These are phyloP conservation scores for Penicillium cataractarum DNA, from an alignment of 495 filamentous ascomycete species.

Conservation along the genomic window DNA sequence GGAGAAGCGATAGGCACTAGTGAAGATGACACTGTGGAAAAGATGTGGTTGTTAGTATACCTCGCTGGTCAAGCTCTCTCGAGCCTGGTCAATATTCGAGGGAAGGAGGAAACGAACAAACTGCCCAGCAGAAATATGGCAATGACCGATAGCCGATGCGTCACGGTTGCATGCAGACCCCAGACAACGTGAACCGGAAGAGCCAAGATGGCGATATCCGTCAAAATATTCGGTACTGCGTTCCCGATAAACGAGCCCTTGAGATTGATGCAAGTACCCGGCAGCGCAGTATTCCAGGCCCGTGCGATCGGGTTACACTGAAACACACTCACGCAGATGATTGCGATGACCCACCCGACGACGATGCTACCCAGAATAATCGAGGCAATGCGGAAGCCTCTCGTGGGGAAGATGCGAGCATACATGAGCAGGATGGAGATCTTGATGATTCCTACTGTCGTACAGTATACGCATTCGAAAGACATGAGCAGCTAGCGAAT, in stretches of 20 bases:
- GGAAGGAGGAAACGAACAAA: slow-evolving; percentile 15
- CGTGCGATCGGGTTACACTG: slow-evolving; percentile 49
- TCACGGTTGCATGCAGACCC: slow-evolving; percentile 33
- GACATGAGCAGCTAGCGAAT: slow-evolving; percentile 17
- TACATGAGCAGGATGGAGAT: slow-evolving; percentile 49
- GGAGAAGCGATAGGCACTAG: slow-evolving; percentile 10
- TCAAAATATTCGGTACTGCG: slow-evolving; percentile 46
- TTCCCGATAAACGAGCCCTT: slow-evolving; percentile 49
- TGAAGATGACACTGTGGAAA: slow-evolving; percentile 19
- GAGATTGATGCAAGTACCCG: slow-evolving; percentile 48
- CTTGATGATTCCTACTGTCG: slow-evolving; percentile 25
- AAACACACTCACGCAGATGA: slow-evolving; percentile 47
- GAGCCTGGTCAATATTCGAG: neutral
- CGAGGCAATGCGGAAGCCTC: slow-evolving; percentile 39
- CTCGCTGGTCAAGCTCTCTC: neutral
- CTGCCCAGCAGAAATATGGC: slow-evolving; percentile 19
- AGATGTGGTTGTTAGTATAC: neutral
- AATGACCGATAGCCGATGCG: slow-evolving; percentile 20
- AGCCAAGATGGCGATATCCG: slow-evolving; percentile 49
- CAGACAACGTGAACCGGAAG: slow-evolving; percentile 49
- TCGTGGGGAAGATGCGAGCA: slow-evolving; percentile 45
- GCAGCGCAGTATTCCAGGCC: slow-evolving; percentile 40
- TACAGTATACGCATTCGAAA: slow-evolving; percentile 19
- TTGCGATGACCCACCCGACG: slow-evolving; percentile 41
- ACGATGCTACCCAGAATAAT: slow-evolving; percentile 44